Conservation (phyloP, 2,329 filamentous ascomycete species). For the Aspergillus quadrilineatus region DNA sequence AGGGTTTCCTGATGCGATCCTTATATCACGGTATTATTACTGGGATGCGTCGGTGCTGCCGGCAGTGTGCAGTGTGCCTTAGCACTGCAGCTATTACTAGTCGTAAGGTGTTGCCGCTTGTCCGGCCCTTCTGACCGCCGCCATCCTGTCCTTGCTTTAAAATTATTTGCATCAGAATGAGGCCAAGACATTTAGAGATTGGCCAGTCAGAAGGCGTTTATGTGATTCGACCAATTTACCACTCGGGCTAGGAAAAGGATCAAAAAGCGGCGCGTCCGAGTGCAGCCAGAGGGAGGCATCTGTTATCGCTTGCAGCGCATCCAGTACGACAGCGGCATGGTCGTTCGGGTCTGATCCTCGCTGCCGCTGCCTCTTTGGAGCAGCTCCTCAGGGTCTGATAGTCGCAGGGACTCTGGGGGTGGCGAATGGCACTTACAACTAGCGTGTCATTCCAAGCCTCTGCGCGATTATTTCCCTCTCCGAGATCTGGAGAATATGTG, state of each 20-base stretch:
- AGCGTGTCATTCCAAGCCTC: neutral
- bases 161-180: constrained; percentile 10
- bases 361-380: neutral
- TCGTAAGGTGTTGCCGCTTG: constrained; percentile 7
- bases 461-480: neutral
- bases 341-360: neutral
- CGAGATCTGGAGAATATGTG: constrained; percentile 1
- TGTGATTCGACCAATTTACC: constrained; percentile 8
- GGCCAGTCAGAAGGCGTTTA: neutral
- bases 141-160: constrained; percentile 4
- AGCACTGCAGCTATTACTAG: neutral
- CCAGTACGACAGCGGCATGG: neutral
- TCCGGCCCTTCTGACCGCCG: constrained; percentile 14
- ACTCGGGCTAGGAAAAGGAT: neutral
- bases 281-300: neutral
- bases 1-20: neutral
- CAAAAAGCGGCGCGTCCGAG: neutral
- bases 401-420: constrained; percentile 2
- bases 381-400: neutral
- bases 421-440: neutral
- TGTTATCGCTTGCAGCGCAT: neutral
- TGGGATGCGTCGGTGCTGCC: constrained; percentile 1
- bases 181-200: constrained; percentile 1
- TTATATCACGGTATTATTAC: neutral
- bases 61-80: constrained; percentile 8